A percentile compares a stretch with the other conserved stretches of the same genome.
These are phyloP conservation scores for Pseudogymnoascus sp. DNA, from an alignment of 2,329 filamentous ascomycete genomes.

Conservation along the genomic window DNA sequence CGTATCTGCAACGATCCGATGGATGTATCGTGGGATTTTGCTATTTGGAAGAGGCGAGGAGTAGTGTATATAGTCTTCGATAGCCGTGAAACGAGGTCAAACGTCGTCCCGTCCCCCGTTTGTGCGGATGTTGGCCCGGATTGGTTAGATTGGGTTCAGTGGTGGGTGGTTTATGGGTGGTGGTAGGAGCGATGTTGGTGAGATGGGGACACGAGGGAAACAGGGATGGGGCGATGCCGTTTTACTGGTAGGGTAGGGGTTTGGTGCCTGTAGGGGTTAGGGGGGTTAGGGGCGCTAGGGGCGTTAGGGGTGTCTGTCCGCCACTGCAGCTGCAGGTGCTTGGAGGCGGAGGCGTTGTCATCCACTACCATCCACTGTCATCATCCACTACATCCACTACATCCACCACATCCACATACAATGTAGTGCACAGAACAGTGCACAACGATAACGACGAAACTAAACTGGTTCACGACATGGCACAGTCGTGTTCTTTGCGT, in stretches of 20 bases:
- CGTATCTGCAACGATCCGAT: not conserved
- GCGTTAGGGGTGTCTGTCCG: not conserved
- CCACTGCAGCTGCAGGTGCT: not conserved
- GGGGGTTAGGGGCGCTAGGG: not conserved
- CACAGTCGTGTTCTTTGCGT: not conserved
- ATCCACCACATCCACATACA: not conserved
- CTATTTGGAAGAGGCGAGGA: not conserved
- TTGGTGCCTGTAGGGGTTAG: not conserved
- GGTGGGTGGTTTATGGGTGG: not conserved
- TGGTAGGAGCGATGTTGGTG: not conserved
- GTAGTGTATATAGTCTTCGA: not conserved
- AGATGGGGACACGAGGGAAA: conserved; percentile 21
- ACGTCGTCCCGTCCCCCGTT: not conserved
- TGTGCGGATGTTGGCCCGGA: not conserved
- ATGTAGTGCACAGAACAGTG: not conserved
- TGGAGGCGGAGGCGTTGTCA: not conserved
- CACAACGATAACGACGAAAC: not conserved
- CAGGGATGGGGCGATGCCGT: conserved; percentile 27
- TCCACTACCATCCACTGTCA: not conserved
- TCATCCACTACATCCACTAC: not conserved
- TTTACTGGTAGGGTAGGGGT: conserved; percentile 31
- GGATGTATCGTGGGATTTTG: not conserved
- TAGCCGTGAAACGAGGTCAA: conserved; percentile 4
- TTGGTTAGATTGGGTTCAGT: conserved; percentile 1
- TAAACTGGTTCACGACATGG: not conserved